A percentile compares a stretch with the other conserved stretches of the same genome.
Conservation (phyloP, 768 basidiomycete species). For the Xanthoconium purpureum region DNA sequence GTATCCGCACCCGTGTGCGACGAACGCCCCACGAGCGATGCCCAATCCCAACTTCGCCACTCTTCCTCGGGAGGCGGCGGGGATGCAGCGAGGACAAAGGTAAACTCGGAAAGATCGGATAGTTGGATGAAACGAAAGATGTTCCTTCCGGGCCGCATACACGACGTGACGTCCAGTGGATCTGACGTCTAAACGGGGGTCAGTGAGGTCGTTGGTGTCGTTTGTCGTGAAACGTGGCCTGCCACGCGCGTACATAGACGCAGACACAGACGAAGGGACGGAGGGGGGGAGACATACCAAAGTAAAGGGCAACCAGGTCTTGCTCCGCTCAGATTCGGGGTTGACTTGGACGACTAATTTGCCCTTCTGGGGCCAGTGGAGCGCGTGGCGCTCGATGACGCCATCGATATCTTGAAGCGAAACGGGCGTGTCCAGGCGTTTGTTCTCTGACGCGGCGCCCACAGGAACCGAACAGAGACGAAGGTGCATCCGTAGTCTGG, state of each 20-base stretch:
- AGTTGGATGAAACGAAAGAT: slow-evolving; percentile 51
- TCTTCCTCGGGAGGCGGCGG: slow-evolving; percentile 19
- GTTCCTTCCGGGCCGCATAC: slow-evolving; percentile 44
- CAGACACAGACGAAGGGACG: background rate
- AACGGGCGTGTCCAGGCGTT: background rate
- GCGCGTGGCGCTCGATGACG: slow-evolving; percentile 15
- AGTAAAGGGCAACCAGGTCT: slow-evolving; percentile 42
- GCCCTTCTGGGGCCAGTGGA: slow-evolving; percentile 45
- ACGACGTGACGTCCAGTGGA: slow-evolving; percentile 41
- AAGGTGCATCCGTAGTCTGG: slow-evolving; percentile 19
- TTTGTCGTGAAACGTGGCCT: background rate
- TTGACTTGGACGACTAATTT: slow-evolving; percentile 47
- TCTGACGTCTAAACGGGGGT: slow-evolving; percentile 23
- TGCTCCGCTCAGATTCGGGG: slow-evolving; percentile 29
- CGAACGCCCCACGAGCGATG: slow-evolving; percentile 5
- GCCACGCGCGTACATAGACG: background rate
- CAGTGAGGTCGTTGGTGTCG: background rate
- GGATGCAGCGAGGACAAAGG: slow-evolving; percentile 45
- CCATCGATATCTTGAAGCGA: slow-evolving; percentile 4
- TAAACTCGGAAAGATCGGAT: slow-evolving; percentile 37
- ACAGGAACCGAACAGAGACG: slow-evolving; percentile 22
- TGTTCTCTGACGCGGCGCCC: background rate
- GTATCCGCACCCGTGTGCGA: background rate
- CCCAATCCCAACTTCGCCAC: slow-evolving; percentile 27
- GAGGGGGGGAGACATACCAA: slow-evolving; percentile 35